Evolutionary conservation across 495 filamentous ascomycete genomes (phyloP), one percentile per base, ranked within the genome.

Genomic region (Hypoxylon fuscum): DNA sequence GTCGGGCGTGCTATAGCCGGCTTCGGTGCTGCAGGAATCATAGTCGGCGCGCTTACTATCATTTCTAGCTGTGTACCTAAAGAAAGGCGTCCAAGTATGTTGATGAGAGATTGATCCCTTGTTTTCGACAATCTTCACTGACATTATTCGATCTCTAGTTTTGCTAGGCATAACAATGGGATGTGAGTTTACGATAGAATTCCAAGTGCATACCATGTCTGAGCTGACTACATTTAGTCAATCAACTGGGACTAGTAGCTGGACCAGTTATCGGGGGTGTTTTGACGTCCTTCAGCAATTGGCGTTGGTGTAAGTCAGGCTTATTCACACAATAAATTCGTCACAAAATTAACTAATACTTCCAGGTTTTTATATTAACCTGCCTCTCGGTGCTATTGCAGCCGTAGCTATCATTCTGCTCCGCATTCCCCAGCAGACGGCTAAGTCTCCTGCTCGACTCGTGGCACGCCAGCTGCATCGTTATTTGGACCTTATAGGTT

Each of bases 221-320:
- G 27, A 31, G 10, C 27, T 31, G 27, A 31, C 27, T 31, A 31
- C 27, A 31, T 31, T 31, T 31, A 64, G 68, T 53, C 10, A 37
- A 45, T 5, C 68, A 70, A 40, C 12, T 67, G 7, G 68, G 63
- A 6, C 20, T 82, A 18, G 32, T 69, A 11, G 20, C 56, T 9
- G 69, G 66, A 5, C 85, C 85, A 1, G 44, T 87, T 9, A 51
- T 87, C 9, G 84, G 85, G 31, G 87, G 87, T 29, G 81, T 79
- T 0, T 83, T 90, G 37, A 89, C 87, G 3, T 27, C 67, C 35
- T 53, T 48, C 9, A 62, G 52, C 56, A 64, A 79, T 59, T 83
- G 77, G 83, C 54, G 84, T 75, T 77, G 75, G 75, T 77, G 85
- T 68, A 41, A 52, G 35, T 35, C 27, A 31, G 27, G 32, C 32